Conservation (phyloP, 1,284 basidiomycete genomes). For the Fomitopsis betulina region DNA sequence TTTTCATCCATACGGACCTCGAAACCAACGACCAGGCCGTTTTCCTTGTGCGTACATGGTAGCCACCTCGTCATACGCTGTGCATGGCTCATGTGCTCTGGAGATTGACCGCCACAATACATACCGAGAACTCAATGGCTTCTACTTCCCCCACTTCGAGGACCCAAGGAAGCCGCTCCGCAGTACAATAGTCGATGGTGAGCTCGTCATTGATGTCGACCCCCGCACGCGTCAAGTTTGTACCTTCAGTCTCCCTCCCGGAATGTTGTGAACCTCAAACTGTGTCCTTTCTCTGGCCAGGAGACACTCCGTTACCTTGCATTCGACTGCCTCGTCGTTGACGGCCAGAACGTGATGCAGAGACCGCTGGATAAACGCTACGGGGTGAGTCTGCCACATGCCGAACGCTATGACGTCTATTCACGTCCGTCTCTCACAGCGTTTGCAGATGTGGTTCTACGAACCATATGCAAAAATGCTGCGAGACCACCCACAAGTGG, state of each 20-base stretch:
- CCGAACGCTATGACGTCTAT: constrained; percentile 8
- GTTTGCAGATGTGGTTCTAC: constrained; percentile 80
- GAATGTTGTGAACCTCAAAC: constrained; percentile 8
- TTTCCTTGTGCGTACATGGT: constrained; percentile 62
- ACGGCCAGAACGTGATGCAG: constrained; percentile 84
- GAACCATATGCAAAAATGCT: constrained; percentile 77
- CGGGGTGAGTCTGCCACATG: constrained; percentile 55
- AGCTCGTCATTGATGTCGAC: constrained; percentile 91
- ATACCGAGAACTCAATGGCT: constrained; percentile 70
- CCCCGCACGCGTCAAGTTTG: constrained; percentile 62
- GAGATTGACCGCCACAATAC: constrained; percentile 95
- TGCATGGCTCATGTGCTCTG: neutral
- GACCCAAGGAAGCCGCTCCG: constrained; percentile 59
- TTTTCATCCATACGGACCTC: constrained; percentile 76
- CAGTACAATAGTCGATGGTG: constrained; percentile 90
- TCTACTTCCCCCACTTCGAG: constrained; percentile 89
- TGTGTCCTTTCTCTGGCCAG: constrained; percentile 33
- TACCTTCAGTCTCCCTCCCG: constrained; percentile 6
- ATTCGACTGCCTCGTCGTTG: constrained; percentile 91
- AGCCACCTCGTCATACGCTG: neutral
- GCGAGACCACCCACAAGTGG: constrained; percentile 62
- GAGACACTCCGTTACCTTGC: constrained; percentile 80
- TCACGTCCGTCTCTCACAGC: constrained; percentile 40
- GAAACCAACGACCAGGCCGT: constrained; percentile 66
- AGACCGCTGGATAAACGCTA: constrained; percentile 84